Conservation (phyloP, 2,329 filamentous ascomycete genomes). For the Coniochaeta sp. region DNA sequence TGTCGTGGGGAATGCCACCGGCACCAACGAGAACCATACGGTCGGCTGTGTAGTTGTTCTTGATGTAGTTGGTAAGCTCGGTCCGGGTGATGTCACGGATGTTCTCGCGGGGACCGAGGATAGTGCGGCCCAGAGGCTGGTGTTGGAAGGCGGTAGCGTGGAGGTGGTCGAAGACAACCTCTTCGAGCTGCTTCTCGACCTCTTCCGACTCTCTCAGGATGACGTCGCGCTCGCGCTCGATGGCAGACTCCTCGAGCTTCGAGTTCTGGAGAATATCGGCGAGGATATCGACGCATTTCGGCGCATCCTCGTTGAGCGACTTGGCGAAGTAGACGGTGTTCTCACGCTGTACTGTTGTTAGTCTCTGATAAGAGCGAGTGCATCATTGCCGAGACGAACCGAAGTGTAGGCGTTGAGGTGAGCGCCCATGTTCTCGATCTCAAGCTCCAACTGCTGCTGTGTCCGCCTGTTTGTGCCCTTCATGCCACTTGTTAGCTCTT, state of each 20-base stretch:
- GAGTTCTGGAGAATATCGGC: conserved; percentile 99
- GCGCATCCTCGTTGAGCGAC: conserved; percentile 96
- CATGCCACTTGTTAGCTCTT: not conserved
- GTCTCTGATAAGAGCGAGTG: not conserved
- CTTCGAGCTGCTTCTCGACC: conserved; percentile 99
- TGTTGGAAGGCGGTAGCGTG: conserved; percentile 97
- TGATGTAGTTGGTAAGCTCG: conserved; percentile 93
- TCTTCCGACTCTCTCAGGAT: conserved; percentile 98
- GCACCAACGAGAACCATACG: conserved; percentile 98
- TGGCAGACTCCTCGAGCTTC: conserved; percentile 86
- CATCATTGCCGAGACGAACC: conserved; percentile 40
- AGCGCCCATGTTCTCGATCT: conserved; percentile 99
- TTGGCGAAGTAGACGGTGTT: conserved; percentile 99
- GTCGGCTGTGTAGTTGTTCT: conserved; percentile 98
- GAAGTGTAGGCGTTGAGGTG: conserved; percentile 99
- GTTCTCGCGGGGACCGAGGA: conserved; percentile 96
- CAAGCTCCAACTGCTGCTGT: conserved; percentile 95
- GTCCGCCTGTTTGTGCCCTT: conserved; percentile 89
- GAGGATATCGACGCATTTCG: conserved; percentile 94
- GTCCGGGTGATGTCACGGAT: conserved; percentile 91
- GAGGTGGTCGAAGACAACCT: conserved; percentile 98
- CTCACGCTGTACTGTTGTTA: conserved; percentile 59
- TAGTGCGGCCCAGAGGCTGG: conserved; percentile 94
- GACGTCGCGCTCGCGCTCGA: conserved; percentile 96
- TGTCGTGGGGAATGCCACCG: conserved; percentile 85